Base-by-base conservation (phyloP, 495 filamentous ascomycete species). In the Rhypophila decipiens region DNA sequence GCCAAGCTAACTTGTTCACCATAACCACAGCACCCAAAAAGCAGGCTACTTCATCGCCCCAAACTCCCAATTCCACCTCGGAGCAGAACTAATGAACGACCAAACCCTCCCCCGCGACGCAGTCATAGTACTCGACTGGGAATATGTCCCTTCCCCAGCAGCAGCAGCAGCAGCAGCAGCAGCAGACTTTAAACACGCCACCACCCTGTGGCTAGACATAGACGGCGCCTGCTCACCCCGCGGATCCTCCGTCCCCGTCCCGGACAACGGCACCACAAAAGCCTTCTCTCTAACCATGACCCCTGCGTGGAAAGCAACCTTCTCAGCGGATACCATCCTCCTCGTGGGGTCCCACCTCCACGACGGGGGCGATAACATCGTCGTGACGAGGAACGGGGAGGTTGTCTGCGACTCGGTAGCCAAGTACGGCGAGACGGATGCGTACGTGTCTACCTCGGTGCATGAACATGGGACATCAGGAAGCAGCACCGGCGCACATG, bases 21-120 rank as follows among this genome's bases (percentile, higher is more conserved):
- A n/a, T n/a, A n/a, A n/a, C n/a, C n/a, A n/a, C 39, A 62, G 59
- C 10, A 63, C 59, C 4, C 20, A 45, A 15, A 57, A 55, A 18
- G 42, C 56, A 10, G 63, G 63, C 38, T 60, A 61, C 41, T 39
- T 42, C 42, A 36, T 64, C 39, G 18, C 34, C 9, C 13, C 40
- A 3, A 29, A 33, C 18, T 54, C 53, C 27, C 18, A 10, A 3
- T 39, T 60, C n/a, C 12, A 4, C 18, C 13, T 60, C 33, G 13
- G 44, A 8, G 38, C 45, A n/a, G 59, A 63, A 33, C 46, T 66
- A 31, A 58, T 66, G 50, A 66, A 64, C 50, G 50, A 53, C 2
- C 24, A 37, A 3, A 34, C 21, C 7, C 21, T 42, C 2, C 29
- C 47, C 3, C 51, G 52, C 11, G 54, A 57, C 3, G 58, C 44